Evolutionary conservation across 2,329 filamentous ascomycete genomes (phyloP), one percentile per base, ranked within the genome.

Genomic region (Xylaria sp.): DNA sequence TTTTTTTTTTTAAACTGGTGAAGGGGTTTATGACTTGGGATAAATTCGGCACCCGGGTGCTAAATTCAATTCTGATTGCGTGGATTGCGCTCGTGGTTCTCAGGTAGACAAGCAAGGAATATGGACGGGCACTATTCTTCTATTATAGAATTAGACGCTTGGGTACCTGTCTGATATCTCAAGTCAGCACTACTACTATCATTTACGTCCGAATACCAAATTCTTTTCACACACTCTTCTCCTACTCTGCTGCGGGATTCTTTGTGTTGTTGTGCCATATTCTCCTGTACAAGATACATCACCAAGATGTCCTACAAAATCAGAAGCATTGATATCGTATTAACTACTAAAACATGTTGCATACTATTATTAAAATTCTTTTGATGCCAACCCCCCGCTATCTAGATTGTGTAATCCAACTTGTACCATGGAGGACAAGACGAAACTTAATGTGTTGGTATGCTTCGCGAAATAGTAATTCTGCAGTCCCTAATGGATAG

Each of bases 151-250:
- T 69, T 70, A 64, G 66, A 58, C 55, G 47, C 39, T 66, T 50
- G 61, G 44, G 62, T 71, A 69, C 61, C 55, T 67, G 63, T 69
- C 50, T 67, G 44, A 68, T 68, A 67, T 69, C 69, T 59, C 64
- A 63, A 68, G 60, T 63, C 62, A 50, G 47, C 55, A 50, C 50
- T 66, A 50, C 44, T 68, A 73, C 72, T 74, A 55, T 73, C 72
- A 60, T 67, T 67, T 11, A 69, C 45, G 44, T 57, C 63, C 66
- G 13, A 66, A 63, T 61, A 68, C 15, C 9, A 62, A 1, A 51
- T 68, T 36, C 9, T 20, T 22, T 15, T 22, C 27, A 38, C 25
- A 3, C 33, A 9, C 5, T 42, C 42, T 20, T 3, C 9, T 44
- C 39, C 9, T 7, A 20, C n/a, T 44, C 20, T 15, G 33, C 13